Base-by-base conservation (phyloP, 2,329 filamentous ascomycete species). In the Ceratocystis diversiconidia region DNA sequence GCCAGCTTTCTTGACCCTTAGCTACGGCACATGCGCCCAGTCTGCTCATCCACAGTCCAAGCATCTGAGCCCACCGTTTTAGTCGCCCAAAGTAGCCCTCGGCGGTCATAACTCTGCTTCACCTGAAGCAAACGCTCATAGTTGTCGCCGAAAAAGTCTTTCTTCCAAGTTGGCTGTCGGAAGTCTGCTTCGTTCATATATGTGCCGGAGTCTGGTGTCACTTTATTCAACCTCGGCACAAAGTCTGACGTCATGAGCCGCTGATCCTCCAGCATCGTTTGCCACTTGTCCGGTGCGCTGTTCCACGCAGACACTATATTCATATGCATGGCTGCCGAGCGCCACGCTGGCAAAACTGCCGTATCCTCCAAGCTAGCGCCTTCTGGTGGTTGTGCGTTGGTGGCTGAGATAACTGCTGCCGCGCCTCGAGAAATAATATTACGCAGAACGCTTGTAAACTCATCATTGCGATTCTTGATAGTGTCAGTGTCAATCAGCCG, bases 121-220 rank as follows among this genome's bases (percentile, higher is more conserved):
- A 84, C 74, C 0, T 59, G 43, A 15, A 75, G 64, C 22, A 82
- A 69, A 8, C 68, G 69, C 1, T 70, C 66, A 66, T 82, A 82
- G 66, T 80, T 80, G 1, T 19, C 65, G 0, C 79, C 80, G 68
- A 76, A 82, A 70, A 80, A 81, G 1, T 69, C 71, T 10, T 74
- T 41, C 70, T 80, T 73, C 70, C 74, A 81, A 48, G 76, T 68
- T 0, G 73, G 73, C 70, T 80, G 73, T 43, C 72, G 72, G 61
- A 78, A 78, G 70, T 81, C 76, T 1, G 76, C 79, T 72, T 84
- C 81, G 69, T 81, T 82, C 74, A 79, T 73, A 70, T 81, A 81
- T 1, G 75, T 72, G 1, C 76, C 78, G 7, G 74, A 73, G 0
- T 73, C 74, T 0, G 78, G 77, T 0, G 78, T 77, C 5, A 76